phyloP scores from a whole-genome alignment of 2,329 filamentous ascomycete genomes.

The Hymenoscyphus fructigenus region DNA sequence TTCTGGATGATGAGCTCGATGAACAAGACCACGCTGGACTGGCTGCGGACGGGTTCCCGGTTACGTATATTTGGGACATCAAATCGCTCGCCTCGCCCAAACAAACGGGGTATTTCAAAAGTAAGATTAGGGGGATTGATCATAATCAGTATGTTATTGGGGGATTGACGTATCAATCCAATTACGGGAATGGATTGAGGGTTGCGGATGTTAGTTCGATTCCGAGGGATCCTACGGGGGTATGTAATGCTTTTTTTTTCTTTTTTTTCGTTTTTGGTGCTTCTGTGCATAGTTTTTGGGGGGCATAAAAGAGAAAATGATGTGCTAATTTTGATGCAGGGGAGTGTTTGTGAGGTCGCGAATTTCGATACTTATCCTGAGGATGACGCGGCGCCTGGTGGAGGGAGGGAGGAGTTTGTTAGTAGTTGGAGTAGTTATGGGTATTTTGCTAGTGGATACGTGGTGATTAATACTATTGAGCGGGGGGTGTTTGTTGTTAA shows the following conservation, averaged over 20 bases:
- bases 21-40: slow-evolving; percentile 44
- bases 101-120: slow-evolving; percentile 44
- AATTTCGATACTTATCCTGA: slow-evolving; percentile 34
- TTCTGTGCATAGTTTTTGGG: no score
- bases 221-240: slow-evolving; percentile 29
- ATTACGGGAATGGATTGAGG: slow-evolving; percentile 50
- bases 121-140: slow-evolving; percentile 41
- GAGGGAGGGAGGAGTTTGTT: slow-evolving; percentile 42
- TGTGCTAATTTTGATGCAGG: no score
- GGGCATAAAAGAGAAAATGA: no score
- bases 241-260: no score
- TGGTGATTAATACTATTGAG: slow-evolving; percentile 41
- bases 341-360: slow-evolving; percentile 44
- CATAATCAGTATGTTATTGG: slow-evolving; percentile 48
- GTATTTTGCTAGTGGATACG: slow-evolving; percentile 41
- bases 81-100: slow-evolving; percentile 40
- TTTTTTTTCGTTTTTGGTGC: no score
- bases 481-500: slow-evolving; percentile 33
- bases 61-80: slow-evolving; percentile 53
- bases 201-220: slow-evolving; percentile 39
- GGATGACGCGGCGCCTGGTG: slow-evolving; percentile 26
- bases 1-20: slow-evolving; percentile 37
- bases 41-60: slow-evolving; percentile 45
- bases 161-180: slow-evolving; percentile 46
- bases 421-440: slow-evolving; percentile 45